These are phyloP conservation scores for Paraphaeosphaeria minitans DNA, from an alignment of 2,329 filamentous ascomycete species.

Conservation along the genomic window DNA sequence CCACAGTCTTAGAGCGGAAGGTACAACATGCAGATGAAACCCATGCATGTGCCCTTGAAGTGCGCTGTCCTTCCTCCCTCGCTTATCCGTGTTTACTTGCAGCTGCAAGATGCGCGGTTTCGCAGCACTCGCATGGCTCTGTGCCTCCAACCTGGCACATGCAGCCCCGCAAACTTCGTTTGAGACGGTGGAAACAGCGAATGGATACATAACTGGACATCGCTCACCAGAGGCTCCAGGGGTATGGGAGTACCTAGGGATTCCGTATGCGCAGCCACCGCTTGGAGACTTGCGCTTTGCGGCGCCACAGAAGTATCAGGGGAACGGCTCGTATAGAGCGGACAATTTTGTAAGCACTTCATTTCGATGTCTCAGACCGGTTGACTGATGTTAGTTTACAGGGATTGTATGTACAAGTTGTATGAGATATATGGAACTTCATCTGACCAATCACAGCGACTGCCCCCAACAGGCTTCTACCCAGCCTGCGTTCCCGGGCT, in stretches of 20 bases:
- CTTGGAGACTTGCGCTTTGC: conserved; percentile 38
- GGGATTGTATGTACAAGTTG: not conserved
- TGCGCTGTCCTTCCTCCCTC: not conserved
- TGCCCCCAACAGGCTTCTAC: not conserved
- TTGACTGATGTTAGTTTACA: not conserved
- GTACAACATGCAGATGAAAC: not conserved
- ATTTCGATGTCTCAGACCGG: not conserved
- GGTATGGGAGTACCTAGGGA: conserved; percentile 42
- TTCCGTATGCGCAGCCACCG: conserved; percentile 42
- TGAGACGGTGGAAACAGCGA: conserved; percentile 26
- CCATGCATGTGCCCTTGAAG: not conserved
- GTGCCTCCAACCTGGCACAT: conserved; percentile 2
- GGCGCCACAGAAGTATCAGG: conserved; percentile 24
- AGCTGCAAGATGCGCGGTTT: conserved; percentile 12
- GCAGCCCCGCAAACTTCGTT: conserved; percentile 20
- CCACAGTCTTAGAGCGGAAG: not conserved
- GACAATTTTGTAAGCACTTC: not conserved
- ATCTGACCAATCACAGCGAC: not conserved
- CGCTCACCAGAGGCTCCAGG: not conserved
- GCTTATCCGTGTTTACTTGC: not conserved
- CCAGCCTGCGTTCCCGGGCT: not conserved
- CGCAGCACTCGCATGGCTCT: conserved; percentile 7
- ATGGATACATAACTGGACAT: conserved; percentile 11
- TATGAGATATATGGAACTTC: not conserved
- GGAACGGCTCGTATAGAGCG: not conserved